Evolutionary conservation across 129 eudicot genomes (phyloP).

Genomic region (Kitagawia praeruptora): DNA sequence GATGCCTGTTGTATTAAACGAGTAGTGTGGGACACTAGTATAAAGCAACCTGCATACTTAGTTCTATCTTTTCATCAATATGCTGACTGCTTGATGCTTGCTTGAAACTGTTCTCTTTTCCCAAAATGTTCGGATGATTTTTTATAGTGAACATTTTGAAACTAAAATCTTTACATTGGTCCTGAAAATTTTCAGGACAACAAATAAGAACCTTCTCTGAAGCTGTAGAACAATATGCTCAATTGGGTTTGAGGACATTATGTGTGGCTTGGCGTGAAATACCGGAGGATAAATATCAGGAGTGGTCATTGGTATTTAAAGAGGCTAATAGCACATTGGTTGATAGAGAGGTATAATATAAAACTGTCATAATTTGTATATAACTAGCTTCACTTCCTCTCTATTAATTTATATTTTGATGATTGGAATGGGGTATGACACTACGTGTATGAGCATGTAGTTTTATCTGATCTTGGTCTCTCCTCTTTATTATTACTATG

Average conservation of each 20-base stretch:
- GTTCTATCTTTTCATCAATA: background rate
- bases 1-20: background rate
- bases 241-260: slow-evolving; percentile 85
- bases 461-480: background rate
- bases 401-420: background rate
- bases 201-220: slow-evolving; percentile 64
- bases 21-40: background rate
- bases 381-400: background rate
- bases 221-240: slow-evolving; percentile 93
- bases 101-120: background rate
- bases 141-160: background rate
- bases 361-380: background rate
- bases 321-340: slow-evolving; percentile 93
- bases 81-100: background rate
- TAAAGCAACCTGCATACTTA: background rate
- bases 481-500: background rate
- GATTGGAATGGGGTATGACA: background rate
- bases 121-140: background rate
- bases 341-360: slow-evolving; percentile 73
- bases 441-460: background rate
- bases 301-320: slow-evolving; percentile 78
- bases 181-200: slow-evolving; percentile 47
- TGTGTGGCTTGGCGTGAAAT: slow-evolving; percentile 96
- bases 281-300: slow-evolving; percentile 68
- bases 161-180: background rate